Percentiles rank a stretch among this genome's conserved stretches.
Conservation (phyloP, 192 early-diverging fungal genomes). For the Coemansia sp. region DNA sequence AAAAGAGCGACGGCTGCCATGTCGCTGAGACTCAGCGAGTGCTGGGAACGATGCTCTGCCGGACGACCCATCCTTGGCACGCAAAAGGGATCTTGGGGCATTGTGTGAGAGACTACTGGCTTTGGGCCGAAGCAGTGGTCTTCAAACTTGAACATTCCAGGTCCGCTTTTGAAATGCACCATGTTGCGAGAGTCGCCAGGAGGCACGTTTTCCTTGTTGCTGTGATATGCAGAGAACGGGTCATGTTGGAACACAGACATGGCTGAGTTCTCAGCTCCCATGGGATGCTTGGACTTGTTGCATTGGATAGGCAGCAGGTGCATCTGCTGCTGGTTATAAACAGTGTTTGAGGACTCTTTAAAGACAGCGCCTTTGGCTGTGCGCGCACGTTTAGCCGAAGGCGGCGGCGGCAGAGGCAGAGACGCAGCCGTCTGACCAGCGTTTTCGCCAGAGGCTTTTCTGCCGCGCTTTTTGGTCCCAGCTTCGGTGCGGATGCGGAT, state of each 20-base stretch:
- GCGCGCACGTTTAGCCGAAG: not conserved
- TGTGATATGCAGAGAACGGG: constrained; percentile 18
- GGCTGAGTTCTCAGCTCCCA: too few species aligned
- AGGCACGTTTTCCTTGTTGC: constrained; percentile 24
- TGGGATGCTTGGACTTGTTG: too few species aligned
- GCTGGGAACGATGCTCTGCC: not conserved
- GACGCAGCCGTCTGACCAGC: not conserved
- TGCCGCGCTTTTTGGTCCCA: constrained; percentile 52
- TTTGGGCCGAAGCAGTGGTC: not conserved
- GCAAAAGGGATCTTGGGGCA: not conserved
- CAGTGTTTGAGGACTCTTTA: not conserved
- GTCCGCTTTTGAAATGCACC: not conserved
- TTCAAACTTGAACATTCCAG: constrained; percentile 6
- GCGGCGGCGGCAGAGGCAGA: constrained; percentile 6
- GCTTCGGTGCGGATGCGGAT: constrained; percentile 92
- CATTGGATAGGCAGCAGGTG: too few species aligned
- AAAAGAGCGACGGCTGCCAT: constrained; percentile 52
- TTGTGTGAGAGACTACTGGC: not conserved
- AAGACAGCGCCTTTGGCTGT: not conserved
- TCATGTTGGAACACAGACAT: constrained; percentile 15
- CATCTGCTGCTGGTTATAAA: not conserved
- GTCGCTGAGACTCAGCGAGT: constrained; percentile 26
- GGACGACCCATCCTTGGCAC: not conserved
- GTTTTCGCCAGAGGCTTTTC: constrained; percentile 4
- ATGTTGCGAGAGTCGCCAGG: not conserved